A percentile compares a stretch with the other conserved stretches of the same genome.
Conservation (phyloP, 352 stramenopile species). For the Phytophthora rubi region DNA sequence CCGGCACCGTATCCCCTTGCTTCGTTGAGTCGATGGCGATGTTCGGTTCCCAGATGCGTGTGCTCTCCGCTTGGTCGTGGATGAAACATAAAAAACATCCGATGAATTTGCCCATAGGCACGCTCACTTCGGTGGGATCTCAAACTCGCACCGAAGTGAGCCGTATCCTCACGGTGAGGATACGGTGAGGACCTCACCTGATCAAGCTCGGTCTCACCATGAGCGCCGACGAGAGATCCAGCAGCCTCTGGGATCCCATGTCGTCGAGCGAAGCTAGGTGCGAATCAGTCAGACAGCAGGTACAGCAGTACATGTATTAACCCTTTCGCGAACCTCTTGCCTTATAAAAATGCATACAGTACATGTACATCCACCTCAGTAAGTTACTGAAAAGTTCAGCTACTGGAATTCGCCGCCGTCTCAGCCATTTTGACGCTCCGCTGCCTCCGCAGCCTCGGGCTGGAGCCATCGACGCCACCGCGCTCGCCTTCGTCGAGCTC, state of each 20-base stretch:
- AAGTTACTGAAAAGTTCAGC: too few species aligned
- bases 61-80: background rate
- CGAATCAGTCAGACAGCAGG: background rate
- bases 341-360: too few species aligned
- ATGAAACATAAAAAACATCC: background rate
- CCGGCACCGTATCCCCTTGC: background rate
- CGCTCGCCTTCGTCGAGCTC: constrained; percentile 13
- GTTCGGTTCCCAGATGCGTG: constrained; percentile 8
- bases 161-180: too few species aligned
- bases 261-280: background rate
- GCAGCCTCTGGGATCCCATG: background rate
- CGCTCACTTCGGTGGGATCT: background rate
- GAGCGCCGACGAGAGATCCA: background rate
- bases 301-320: too few species aligned
- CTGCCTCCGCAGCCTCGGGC: too few species aligned
- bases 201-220: too few species aligned
- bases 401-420: too few species aligned
- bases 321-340: too few species aligned
- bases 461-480: background rate
- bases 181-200: too few species aligned
- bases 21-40: background rate
- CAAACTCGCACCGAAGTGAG: too few species aligned
- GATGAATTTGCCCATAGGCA: background rate
- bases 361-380: too few species aligned
- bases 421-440: too few species aligned